Evolutionary conservation across 192 early-diverging fungal species (phyloP), one percentile per base, ranked within the genome.

Genomic region (Phycomyces blakesleeanus): DNA sequence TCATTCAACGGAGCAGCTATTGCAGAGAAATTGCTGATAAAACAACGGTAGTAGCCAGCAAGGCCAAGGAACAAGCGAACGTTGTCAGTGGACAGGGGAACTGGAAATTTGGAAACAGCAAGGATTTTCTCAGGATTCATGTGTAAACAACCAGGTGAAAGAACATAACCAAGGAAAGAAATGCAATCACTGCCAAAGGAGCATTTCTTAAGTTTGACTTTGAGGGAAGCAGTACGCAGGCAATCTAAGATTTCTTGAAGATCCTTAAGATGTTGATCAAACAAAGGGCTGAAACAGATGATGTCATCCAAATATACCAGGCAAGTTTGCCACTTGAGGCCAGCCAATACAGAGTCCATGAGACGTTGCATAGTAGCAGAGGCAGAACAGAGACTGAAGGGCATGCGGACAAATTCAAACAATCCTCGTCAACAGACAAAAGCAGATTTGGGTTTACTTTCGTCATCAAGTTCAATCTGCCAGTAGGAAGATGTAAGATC

Each of bases 301-400:
- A 81, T 65, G 51, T 81, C 74, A 51, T 81, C 79, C 0, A 81
- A 20, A 41, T 79, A 81, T 24, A 80, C 73, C 0, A 76, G 21
- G 50, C 54, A 57, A 7, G 22, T 55, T 49, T 69, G 52, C 52
- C 59, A 59, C 18, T 66, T 69, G 3, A 61, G 38, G 1, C 66
- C 63, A 7, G 44, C 60, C 6, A 77, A 65, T 0, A 77, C 55
- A 18, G 29, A 20, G 51, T 78, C 67, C 72, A 81, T 80, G 2
- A 73, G 57, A 0, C 68, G 11, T 44, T 73, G 59, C 38, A 76
- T 78, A 0, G 67, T 74, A 1, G 75, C 58, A 10, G 74, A 74
- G 12, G 63, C 64, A 42, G 47, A 65, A 9, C n/a, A 14, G 0
- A 57, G 44, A 3, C 74, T 53, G 40, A 76, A 76, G 0, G 59